Percentiles rank a stretch among this genome's conserved stretches.
These are phyloP conservation scores for Adansonia gregorii DNA, from an alignment of 441 rosid species.

Conservation along the genomic window DNA sequence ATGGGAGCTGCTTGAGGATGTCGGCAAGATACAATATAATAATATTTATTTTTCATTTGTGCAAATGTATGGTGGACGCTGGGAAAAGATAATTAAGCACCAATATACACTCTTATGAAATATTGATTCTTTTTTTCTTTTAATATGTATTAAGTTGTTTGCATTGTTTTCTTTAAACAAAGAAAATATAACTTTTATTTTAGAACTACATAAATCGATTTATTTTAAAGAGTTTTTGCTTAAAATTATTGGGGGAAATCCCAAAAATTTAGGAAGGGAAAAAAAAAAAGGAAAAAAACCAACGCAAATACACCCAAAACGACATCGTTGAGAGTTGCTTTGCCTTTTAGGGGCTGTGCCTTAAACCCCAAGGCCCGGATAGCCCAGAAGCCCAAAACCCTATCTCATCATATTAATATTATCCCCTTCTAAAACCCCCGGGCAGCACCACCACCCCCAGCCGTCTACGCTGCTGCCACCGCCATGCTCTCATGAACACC, in stretches of 20 bases:
- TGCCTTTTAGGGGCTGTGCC: slow-evolving; percentile 1
- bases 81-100: no score
- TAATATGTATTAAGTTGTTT: background rate
- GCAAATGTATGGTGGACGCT: background rate
- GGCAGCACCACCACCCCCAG: background rate
- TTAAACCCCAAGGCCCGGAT: background rate
- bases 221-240: no score
- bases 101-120: no score
- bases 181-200: no score
- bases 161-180: background rate
- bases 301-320: no score
- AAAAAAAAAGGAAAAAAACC: background rate
- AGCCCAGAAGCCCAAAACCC: background rate
- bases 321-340: slow-evolving; percentile 9
- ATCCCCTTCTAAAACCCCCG: slow-evolving; percentile 22
- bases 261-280: background rate
- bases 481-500: slow-evolving; percentile 46
- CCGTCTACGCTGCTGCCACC: slow-evolving; percentile 1
- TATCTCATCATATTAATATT: background rate
- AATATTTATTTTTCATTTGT: background rate
- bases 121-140: background rate
- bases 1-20: background rate
- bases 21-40: background rate
- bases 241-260: background rate
- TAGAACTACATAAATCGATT: no score